These are phyloP conservation scores for Xylaria cubensis DNA, from an alignment of 495 filamentous ascomycete species.

Conservation along the genomic window DNA sequence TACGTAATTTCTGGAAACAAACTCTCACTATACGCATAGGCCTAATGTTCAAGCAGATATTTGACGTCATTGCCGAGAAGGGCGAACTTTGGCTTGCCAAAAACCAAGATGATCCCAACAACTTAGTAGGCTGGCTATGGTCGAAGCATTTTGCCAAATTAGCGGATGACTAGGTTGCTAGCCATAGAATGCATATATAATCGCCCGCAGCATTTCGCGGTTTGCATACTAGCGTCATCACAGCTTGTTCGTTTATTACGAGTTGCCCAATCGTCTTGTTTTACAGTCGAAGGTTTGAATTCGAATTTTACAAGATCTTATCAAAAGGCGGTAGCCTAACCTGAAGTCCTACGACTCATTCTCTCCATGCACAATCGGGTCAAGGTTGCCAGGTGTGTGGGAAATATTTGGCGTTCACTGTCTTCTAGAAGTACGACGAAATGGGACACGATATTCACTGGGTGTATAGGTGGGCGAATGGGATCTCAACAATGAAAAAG, in stretches of 20 bases:
- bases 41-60: constrained; percentile 59
- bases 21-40: not conserved
- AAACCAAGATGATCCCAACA: constrained; percentile 87
- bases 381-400: constrained; percentile 8
- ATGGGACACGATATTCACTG: constrained; percentile 26
- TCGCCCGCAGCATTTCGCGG: not conserved
- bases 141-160: constrained; percentile 93
- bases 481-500: constrained; percentile 20
- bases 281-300: not conserved
- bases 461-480: constrained; percentile 11
- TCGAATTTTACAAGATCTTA: constrained; percentile 19
- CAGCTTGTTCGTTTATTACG: not conserved
- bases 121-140: constrained; percentile 96
- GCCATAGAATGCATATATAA: not conserved
- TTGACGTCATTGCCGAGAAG: constrained; percentile 91
- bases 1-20: constrained; percentile 43
- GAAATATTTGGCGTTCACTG: constrained; percentile 27
- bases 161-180: constrained; percentile 54
- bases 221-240: not conserved
- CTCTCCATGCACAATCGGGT: not conserved
- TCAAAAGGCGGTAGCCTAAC: not conserved
- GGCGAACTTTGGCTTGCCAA: constrained; percentile 97
- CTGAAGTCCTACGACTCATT: not conserved
- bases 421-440: constrained; percentile 25
- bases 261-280: not conserved